Evolutionary conservation across 2,329 filamentous ascomycete species (phyloP).

Genomic region (Phoma sp.): DNA sequence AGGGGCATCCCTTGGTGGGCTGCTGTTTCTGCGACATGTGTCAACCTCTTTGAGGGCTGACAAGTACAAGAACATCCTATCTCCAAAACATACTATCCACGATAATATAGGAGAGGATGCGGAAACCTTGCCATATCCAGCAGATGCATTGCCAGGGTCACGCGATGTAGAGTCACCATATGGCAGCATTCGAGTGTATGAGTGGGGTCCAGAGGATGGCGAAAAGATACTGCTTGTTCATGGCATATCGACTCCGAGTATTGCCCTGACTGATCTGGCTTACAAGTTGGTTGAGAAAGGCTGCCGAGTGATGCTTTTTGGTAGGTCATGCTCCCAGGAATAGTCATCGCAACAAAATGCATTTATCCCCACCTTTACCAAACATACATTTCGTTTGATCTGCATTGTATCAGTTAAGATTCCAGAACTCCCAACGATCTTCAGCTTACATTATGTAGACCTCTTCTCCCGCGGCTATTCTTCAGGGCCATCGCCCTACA

Average conservation of each 20-base stretch:
- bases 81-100: conserved; percentile 35
- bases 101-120: conserved; percentile 28
- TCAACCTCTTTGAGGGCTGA: conserved; percentile 24
- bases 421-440: too few species aligned
- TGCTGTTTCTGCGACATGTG: conserved; percentile 31
- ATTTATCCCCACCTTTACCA: too few species aligned
- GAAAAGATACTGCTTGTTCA: conserved; percentile 77
- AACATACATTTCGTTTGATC: too few species aligned
- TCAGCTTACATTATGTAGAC: conserved; percentile 52
- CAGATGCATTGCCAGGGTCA: conserved; percentile 70
- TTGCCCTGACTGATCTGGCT: conserved; percentile 71
- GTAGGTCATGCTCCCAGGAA: conserved; percentile 44
- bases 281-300: conserved; percentile 68
- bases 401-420: too few species aligned
- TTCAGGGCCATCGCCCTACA: conserved; percentile 64
- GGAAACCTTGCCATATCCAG: conserved; percentile 63
- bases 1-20: conserved; percentile 35
- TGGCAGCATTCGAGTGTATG: conserved; percentile 75
- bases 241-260: conserved; percentile 79
- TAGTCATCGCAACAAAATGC: too few species aligned
- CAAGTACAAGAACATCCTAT: conserved; percentile 26
- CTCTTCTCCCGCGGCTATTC: conserved; percentile 80
- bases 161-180: conserved; percentile 73
- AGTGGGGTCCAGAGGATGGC: conserved; percentile 77
- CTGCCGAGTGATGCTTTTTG: conserved; percentile 80